Conservation (phyloP, 2,329 filamentous ascomycete species). For the Botrytis sinoallii region DNA sequence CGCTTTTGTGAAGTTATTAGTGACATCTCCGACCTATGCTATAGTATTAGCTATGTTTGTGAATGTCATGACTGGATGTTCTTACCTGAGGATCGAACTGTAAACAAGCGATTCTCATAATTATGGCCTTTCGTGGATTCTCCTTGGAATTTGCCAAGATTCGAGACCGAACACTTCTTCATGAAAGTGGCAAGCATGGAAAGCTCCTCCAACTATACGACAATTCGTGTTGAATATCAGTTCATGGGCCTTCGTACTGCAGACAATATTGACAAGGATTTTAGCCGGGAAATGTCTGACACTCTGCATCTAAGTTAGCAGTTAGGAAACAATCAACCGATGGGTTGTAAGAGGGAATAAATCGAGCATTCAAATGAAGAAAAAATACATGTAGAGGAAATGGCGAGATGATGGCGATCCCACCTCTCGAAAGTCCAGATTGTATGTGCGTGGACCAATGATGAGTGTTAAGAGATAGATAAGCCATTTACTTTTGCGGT, state of each 20-base stretch:
- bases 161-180: background rate
- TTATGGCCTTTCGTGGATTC: conserved; percentile 22
- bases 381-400: background rate
- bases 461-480: background rate
- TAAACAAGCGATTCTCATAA: conserved; percentile 66
- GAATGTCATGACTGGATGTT: background rate
- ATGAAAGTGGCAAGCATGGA: background rate
- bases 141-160: background rate
- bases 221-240: background rate
- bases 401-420: background rate
- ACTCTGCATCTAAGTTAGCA: background rate
- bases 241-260: no score
- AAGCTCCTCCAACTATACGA: background rate
- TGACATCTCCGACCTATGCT: conserved; percentile 60
- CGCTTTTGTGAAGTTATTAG: conserved; percentile 68
- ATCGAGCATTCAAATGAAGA: background rate
- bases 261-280: background rate
- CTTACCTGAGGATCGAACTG: conserved; percentile 65
- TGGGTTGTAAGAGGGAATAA: background rate
- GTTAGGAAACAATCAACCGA: background rate
- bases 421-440: background rate
- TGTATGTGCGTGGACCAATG: background rate
- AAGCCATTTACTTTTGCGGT: background rate
- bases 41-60: background rate
- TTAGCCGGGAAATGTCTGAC: background rate